Conservation (phyloP, 2,329 filamentous ascomycete species). For the Coniochaeta sp. region DNA sequence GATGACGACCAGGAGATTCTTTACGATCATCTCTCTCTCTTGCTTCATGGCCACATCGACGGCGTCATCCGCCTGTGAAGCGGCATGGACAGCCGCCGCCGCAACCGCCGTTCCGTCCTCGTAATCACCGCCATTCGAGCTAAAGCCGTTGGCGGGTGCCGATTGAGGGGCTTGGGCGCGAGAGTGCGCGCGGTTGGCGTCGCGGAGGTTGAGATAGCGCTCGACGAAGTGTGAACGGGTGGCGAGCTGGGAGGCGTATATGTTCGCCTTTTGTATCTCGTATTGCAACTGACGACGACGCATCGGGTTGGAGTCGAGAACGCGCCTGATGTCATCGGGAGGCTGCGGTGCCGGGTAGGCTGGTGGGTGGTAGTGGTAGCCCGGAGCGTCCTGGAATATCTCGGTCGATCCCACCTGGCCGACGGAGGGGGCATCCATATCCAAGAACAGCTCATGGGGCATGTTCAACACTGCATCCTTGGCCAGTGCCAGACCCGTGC, state of each 20-base stretch:
- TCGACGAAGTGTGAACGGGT: conserved; percentile 82
- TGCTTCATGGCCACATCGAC: conserved; percentile 60
- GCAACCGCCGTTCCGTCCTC: conserved; percentile 20
- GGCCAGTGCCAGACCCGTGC: conserved; percentile 61
- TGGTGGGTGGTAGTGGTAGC: conserved; percentile 45
- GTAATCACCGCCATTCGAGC: conserved; percentile 11
- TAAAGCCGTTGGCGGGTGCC: background rate
- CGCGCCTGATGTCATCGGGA: conserved; percentile 41
- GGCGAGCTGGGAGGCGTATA: conserved; percentile 73
- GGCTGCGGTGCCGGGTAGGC: conserved; percentile 38
- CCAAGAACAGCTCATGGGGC: conserved; percentile 53
- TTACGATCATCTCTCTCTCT: conserved; percentile 76
- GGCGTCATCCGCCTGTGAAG: conserved; percentile 34
- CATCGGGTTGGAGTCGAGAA: conserved; percentile 39
- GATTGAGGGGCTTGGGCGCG: background rate
- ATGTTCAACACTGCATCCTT: conserved; percentile 62
- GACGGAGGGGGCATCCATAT: conserved; percentile 34
- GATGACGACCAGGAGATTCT: conserved; percentile 68
- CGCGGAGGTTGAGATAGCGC: conserved; percentile 72
- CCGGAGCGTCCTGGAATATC: conserved; percentile 34
- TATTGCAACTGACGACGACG: conserved; percentile 59
- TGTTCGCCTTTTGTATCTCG: conserved; percentile 89
- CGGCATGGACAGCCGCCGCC: conserved; percentile 28
- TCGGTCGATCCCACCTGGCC: conserved; percentile 17
- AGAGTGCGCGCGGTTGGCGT: conserved; percentile 28